These are phyloP conservation scores for Oryza longistaminata DNA, from an alignment of 176 grass and related monocot genomes.

Conservation along the genomic window DNA sequence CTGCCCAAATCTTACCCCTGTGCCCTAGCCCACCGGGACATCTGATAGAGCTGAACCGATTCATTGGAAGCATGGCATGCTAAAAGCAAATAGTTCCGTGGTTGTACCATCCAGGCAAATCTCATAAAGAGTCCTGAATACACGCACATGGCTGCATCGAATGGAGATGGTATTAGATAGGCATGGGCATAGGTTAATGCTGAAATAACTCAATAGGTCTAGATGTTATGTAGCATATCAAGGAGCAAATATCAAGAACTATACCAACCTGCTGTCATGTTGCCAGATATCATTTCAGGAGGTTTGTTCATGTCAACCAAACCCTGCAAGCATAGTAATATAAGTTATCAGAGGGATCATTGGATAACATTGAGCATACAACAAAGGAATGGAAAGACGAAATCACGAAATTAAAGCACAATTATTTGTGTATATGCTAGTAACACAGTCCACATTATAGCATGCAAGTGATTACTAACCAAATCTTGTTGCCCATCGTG, in stretches of 20 bases:
- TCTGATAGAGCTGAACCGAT: constrained; percentile 78
- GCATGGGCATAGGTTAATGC: neutral
- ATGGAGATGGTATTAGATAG: neutral
- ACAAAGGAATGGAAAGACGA: constrained; percentile 7
- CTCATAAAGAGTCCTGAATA: constrained; percentile 86
- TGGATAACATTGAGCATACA: neutral
- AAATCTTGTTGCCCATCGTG: neutral
- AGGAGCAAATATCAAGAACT: constrained; percentile 7
- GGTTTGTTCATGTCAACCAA: constrained; percentile 77
- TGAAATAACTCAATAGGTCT: constrained; percentile 4
- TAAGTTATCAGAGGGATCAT: neutral
- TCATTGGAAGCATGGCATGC: constrained; percentile 76
- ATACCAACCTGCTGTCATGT: constrained; percentile 73
- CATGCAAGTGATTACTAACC: neutral
- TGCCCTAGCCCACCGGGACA: constrained; percentile 62
- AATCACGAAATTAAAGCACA: neutral
- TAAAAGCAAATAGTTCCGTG: constrained; percentile 80
- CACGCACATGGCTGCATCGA: constrained; percentile 68
- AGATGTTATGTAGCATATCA: neutral
- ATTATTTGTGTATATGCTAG: neutral
- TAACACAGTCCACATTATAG: neutral
- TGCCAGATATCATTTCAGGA: constrained; percentile 84
- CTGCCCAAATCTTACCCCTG: constrained; percentile 56
- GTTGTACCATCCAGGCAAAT: constrained; percentile 92
- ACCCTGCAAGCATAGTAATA: constrained; percentile 49